Base-by-base conservation (phyloP, 352 stramenopile genomes). In the Pythium brachiatum region DNA sequence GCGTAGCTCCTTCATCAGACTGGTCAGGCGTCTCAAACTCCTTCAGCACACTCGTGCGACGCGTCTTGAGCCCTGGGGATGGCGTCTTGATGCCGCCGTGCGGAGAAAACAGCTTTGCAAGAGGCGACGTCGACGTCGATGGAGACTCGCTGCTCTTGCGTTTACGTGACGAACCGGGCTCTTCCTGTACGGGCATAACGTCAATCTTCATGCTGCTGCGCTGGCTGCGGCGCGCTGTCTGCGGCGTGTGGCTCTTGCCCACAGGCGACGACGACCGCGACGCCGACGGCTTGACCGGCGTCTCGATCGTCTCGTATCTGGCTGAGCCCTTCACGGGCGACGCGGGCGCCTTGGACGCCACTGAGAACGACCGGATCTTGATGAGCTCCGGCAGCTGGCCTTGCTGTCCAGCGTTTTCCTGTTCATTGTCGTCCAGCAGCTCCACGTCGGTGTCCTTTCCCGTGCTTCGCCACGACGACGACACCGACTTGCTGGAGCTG, bases 11-110 rank as follows among this genome's bases (percentile, higher is more conserved):
- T n/a, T 44, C 59, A 16, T 57, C 60, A 11, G 41, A 23, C 21
- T 71, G 55, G 7, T 72, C 62, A 20, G 53, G 61, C 7, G 55
- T 62, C 18, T 63, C 44, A 46, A 67, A 66, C 52, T 68, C 43
- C 26, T 64, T 60, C 32, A 69, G 46, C 20, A 71, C 56, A 65
- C 60, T 69, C 13, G 60, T 41, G 16, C 59, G 60, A 2, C 60
- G 59, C 7, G 68, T 64, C 29, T 68, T 62, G 2, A 60, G 46
- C 1, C 54, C 65, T 12, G 65, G 65, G 25, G 65, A 72, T 16
- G 65, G 65, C 31, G 65, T 72, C 23, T 48, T 41, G 29, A 70
- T 70, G 41, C 8, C 60, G 0, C 25, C 29, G 7, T 9, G 29
- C 7, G 64, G 53, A n/a, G 59, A 65, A 26, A 68, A 72, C 29